Base-by-base conservation (phyloP, 2,329 filamentous ascomycete genomes). In the Microsporum audouinii region DNA sequence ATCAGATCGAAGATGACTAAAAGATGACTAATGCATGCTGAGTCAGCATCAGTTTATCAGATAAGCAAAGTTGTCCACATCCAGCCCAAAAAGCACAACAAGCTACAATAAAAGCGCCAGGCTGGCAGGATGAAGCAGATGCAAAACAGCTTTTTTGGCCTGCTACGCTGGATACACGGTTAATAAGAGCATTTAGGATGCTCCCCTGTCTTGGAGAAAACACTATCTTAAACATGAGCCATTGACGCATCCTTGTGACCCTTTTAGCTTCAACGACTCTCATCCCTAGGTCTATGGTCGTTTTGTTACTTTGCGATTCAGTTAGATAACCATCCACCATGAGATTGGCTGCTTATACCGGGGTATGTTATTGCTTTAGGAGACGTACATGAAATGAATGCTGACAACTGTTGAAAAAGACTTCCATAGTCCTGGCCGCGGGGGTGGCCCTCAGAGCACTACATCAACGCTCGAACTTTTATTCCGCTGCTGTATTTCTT, bases 391-490 rank as follows among this genome's bases (percentile, higher is more conserved):
- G 33, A n/a, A 57, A 43, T 41, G n/a, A 5, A 39, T 27, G 12
- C 55, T 57, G n/a, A 57, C 55, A 14, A 5, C 38, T 17, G 14
- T 12, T 51, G 62, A 62, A 67, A 62, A 67, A 91, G 88, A 82
- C 84, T 75, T 96, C 92, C 60, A 86, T 88, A 73, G 86, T 86
- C 76, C 85, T 95, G 72, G 92, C 92, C 68, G 87, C 84, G 66
- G 84, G 85, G 68, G 91, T 96, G 63, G 82, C 96, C 63, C 77
- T 95, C 62, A 94, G 91, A 71, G 92, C 94, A 64, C 92, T 97
- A 76, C 88, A 94, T 71, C 89, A 97, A 77, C 85, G 94, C 66
- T 87, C 94, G 65, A 99, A 99, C 77, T 99, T 97, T 80, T 99
- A 99, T 78, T 95, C 92, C 60, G 91, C 94, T 66, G 94, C 91